Evolutionary conservation across 169 alveolate species (phyloP).

Genomic region (Cryptosporidium ryanae): DNA sequence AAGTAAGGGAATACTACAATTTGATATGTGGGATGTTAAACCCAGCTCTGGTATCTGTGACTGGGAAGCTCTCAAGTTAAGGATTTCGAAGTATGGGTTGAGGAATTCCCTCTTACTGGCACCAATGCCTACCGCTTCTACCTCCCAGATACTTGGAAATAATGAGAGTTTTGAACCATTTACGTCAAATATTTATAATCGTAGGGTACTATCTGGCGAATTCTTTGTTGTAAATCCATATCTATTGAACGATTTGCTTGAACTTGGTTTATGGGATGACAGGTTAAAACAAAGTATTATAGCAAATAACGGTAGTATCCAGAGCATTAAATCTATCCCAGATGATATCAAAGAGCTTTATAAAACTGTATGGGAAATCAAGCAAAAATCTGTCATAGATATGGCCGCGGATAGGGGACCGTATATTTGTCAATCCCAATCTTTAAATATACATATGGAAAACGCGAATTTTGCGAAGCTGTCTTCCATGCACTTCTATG

Average conservation of each 20-base stretch:
- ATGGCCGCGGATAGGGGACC: slow-evolving; percentile 97
- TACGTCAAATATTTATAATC: slow-evolving; percentile 96
- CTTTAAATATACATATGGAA: slow-evolving; percentile 94
- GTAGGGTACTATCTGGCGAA: slow-evolving; percentile 98
- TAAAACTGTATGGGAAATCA: slow-evolving; percentile 99
- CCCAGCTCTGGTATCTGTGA: slow-evolving; percentile 89
- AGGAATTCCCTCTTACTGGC: slow-evolving; percentile 96
- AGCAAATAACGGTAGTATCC: slow-evolving; percentile 95
- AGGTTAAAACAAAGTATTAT: slow-evolving; percentile 93
- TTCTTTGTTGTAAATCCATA: slow-evolving; percentile 97
- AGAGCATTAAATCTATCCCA: slow-evolving; percentile 92
- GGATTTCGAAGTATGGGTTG: slow-evolving; percentile 92
- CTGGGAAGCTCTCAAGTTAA: slow-evolving; percentile 93
- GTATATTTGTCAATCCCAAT: slow-evolving; percentile 93
- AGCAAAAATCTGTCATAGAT: slow-evolving; percentile 94
- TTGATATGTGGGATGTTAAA: slow-evolving; percentile 95
- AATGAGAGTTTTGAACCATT: slow-evolving; percentile 99
- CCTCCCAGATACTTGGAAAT: slow-evolving; percentile 96
- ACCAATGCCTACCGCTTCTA: slow-evolving; percentile 99
- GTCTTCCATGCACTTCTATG: slow-evolving; percentile 98
- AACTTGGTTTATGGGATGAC: slow-evolving; percentile 93
- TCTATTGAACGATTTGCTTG: slow-evolving; percentile 94
- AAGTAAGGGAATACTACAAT: slow-evolving; percentile 94
- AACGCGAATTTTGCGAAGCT: slow-evolving; percentile 95
- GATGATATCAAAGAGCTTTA: slow-evolving; percentile 86